Base-by-base conservation (phyloP, 2,329 filamentous ascomycete species). In the Cladosporium colombiae region DNA sequence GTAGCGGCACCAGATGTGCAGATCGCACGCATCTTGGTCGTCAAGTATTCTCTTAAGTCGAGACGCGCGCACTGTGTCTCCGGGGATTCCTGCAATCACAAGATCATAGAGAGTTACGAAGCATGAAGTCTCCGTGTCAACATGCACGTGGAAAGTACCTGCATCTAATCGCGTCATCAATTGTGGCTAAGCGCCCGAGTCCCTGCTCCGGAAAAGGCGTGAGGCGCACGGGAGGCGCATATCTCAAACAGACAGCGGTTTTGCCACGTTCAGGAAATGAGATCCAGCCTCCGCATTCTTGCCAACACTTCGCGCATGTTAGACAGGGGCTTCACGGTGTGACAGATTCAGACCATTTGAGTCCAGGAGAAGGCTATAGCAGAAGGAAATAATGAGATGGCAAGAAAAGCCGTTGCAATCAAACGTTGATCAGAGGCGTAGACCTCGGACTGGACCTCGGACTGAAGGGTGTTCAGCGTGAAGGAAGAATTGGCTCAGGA, bases 211-310 rank as follows among this genome's bases (percentile, higher is more conserved):
- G 40, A 46, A 46, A 7, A 21, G 7, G 21, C 40, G 40, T 21
- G 40, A 46, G 40, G 40, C n/a, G 40, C 40, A 11, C 40, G 40
- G 40, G 40, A 46, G 40, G 40, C 40, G 40, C 40, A 46, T 46
- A 21, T 46, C 40, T 46, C 40, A 46, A 46, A 46, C 40, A 46
- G 40, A 46, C 40, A 46, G 40, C n/a, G n/a, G 40, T 46, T 46
- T 46, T 46, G 40, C 40, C 40, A 55, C 52, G 52, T 33, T 55
- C 52, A 29, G 52, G 52, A 55, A 33, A 55, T 55, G 52, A 55
- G 52, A 33, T 13, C 27, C 52, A 33, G 52, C 52, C 27, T 55
- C 27, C 31, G 27, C 52, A 55, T 55, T 55, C 52, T 55, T 55
- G 27, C 52, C 52, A 55, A 55, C 52, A 29, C 52, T 33, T 2